phyloP scores from a whole-genome alignment of 108 stramenopile genomes.

The Conticribra weissflogii region DNA sequence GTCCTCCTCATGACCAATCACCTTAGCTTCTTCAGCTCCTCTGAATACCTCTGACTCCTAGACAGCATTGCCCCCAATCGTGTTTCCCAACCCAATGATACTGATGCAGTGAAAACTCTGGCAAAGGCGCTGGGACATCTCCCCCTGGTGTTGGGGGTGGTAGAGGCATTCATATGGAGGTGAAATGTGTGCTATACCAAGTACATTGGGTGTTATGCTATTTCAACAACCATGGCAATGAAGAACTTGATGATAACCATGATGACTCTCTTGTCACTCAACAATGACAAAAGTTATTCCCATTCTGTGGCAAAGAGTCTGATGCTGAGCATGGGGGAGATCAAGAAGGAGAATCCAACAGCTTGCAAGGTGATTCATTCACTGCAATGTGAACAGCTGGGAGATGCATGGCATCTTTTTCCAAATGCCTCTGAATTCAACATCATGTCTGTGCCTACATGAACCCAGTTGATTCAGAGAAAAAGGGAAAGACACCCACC shows the following conservation, averaged over 20 bases:
- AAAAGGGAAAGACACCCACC: conserved; percentile 49
- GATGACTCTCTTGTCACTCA: too few relatives aligned
- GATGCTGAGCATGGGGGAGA: conserved; percentile 57
- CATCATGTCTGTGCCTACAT: conserved; percentile 67
- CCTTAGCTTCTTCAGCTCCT: conserved; percentile 58
- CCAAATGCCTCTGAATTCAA: conserved; percentile 45
- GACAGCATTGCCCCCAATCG: conserved; percentile 27
- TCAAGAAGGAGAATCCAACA: conserved; percentile 48
- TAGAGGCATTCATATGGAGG: conserved; percentile 68
- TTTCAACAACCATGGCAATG: too few relatives aligned
- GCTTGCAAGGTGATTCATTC: conserved; percentile 51
- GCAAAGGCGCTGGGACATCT: conserved; percentile 57
- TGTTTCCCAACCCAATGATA: conserved; percentile 14
- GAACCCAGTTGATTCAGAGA: conserved; percentile 21
- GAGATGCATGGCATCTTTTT: conserved; percentile 53
- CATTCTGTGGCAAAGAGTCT: conserved; percentile 59
- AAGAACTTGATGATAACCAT: too few relatives aligned
- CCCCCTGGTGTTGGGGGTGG: conserved; percentile 68
- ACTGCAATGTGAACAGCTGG: conserved; percentile 57
- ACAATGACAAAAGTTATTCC: conserved; percentile 53
- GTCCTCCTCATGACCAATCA: conserved; percentile 65
- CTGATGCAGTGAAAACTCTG: conserved; percentile 19
- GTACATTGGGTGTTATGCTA: conserved; percentile 60
- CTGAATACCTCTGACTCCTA: conserved; percentile 60
- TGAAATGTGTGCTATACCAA: conserved; percentile 65